Evolutionary conservation across 2,329 filamentous ascomycete species (phyloP).

Genomic region (Botrytis byssoidea): DNA sequence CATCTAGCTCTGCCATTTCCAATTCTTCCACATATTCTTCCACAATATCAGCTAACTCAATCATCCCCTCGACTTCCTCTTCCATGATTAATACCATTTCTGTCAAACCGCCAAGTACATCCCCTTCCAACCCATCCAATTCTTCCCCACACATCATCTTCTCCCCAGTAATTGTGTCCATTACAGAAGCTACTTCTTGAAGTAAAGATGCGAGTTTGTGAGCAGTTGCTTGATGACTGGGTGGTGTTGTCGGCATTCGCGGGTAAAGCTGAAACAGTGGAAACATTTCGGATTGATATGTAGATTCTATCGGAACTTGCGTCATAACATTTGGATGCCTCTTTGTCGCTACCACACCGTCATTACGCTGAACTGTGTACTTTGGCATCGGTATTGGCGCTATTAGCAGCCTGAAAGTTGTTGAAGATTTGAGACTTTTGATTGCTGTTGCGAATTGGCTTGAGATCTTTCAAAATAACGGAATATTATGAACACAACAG

Average conservation of each 20-base stretch:
- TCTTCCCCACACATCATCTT: slow-evolving; percentile 20
- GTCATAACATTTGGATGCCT: not conserved
- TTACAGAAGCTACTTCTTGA: slow-evolving; percentile 16
- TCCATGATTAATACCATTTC: slow-evolving; percentile 19
- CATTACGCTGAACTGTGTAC: not conserved
- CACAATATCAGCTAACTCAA: slow-evolving; percentile 14
- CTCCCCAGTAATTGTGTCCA: slow-evolving; percentile 15
- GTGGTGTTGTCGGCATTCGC: not conserved
- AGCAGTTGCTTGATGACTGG: slow-evolving; percentile 2
- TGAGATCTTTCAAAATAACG: no score
- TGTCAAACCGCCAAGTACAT: slow-evolving; percentile 14
- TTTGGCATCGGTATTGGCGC: not conserved
- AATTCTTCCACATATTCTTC: slow-evolving; percentile 20
- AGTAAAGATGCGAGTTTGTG: slow-evolving; percentile 12
- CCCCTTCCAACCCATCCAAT: slow-evolving; percentile 1
- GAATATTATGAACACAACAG: not conserved
- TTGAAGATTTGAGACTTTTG: not conserved
- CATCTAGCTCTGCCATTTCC: slow-evolving; percentile 6
- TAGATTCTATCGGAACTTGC: not conserved
- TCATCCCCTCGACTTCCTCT: slow-evolving; percentile 17
- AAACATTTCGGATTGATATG: not conserved
- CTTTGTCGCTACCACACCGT: not conserved
- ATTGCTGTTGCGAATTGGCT: not conserved
- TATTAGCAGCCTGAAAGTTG: not conserved
- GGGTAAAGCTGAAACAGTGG: not conserved